These are phyloP conservation scores for Tephrocybe sp. DNA, from an alignment of 768 basidiomycete genomes.

Conservation along the genomic window DNA sequence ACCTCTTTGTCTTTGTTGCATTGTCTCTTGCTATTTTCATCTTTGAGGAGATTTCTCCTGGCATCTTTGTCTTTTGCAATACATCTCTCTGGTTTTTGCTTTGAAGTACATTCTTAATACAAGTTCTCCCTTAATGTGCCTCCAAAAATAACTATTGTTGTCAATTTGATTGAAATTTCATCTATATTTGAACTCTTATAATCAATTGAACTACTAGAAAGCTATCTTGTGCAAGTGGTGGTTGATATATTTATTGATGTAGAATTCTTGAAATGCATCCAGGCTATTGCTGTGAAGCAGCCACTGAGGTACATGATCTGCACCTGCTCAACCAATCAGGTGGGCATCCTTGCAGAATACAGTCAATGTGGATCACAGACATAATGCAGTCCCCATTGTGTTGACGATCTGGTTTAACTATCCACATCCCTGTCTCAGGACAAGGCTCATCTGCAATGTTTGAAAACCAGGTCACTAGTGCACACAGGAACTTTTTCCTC, in stretches of 20 bases:
- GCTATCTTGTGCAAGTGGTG: slow-evolving; percentile 25
- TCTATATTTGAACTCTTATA: background rate
- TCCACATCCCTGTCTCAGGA: slow-evolving; percentile 22
- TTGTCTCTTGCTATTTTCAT: no score
- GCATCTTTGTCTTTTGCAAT: background rate
- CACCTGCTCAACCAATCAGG: slow-evolving; percentile 16
- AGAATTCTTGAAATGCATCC: slow-evolving; percentile 15
- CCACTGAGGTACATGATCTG: slow-evolving; percentile 8
- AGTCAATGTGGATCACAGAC: slow-evolving; percentile 18
- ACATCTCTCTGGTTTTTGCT: background rate
- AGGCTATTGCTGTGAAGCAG: slow-evolving; percentile 14
- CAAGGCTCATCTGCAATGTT: slow-evolving; percentile 15
- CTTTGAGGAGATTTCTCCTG: background rate
- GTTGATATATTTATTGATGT: slow-evolving; percentile 24
- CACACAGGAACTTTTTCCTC: slow-evolving; percentile 20
- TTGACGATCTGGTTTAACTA: slow-evolving; percentile 20
- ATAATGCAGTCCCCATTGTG: slow-evolving; percentile 3
- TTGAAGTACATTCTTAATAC: background rate
- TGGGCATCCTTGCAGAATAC: slow-evolving; percentile 17
- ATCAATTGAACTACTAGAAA: slow-evolving; percentile 5
- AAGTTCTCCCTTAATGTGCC: no score
- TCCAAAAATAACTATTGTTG: no score
- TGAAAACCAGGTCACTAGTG: slow-evolving; percentile 25
- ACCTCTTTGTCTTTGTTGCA: no score
- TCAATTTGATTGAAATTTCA: background rate